These are phyloP conservation scores for Psilocybe azurescens DNA, from an alignment of 768 basidiomycete species.

Conservation along the genomic window DNA sequence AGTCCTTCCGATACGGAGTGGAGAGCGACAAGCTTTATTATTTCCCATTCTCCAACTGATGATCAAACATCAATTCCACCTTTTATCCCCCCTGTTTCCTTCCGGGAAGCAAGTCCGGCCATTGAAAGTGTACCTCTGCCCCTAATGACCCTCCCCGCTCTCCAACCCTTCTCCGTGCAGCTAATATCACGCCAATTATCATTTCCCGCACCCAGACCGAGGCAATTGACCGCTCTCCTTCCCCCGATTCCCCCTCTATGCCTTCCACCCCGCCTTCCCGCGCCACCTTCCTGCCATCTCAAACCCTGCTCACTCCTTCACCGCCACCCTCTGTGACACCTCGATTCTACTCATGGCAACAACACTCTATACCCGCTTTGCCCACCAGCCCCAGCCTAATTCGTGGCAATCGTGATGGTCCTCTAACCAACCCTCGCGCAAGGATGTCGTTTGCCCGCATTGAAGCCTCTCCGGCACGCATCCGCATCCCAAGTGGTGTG, in stretches of 20 bases:
- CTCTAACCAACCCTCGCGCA: slow-evolving; percentile 62
- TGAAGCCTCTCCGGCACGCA: slow-evolving; percentile 43
- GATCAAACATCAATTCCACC: slow-evolving; percentile 18
- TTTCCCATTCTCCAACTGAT: background rate
- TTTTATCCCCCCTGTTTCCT: slow-evolving; percentile 30
- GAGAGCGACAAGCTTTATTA: background rate
- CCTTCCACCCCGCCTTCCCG: slow-evolving; percentile 33
- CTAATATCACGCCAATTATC: slow-evolving; percentile 42
- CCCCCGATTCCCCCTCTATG: slow-evolving; percentile 32
- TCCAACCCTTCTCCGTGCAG: slow-evolving; percentile 32
- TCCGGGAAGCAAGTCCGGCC: slow-evolving; percentile 22
- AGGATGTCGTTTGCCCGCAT: slow-evolving; percentile 66
- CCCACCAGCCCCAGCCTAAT: slow-evolving; percentile 39
- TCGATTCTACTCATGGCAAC: slow-evolving; percentile 60
- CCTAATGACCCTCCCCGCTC: slow-evolving; percentile 22
- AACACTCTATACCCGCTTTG: slow-evolving; percentile 31
- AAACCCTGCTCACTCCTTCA: slow-evolving; percentile 47
- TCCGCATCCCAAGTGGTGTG: slow-evolving; percentile 50
- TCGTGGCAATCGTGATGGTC: slow-evolving; percentile 40
- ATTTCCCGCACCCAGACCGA: slow-evolving; percentile 31
- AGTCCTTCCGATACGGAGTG: slow-evolving; percentile 14
- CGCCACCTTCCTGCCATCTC: slow-evolving; percentile 24
- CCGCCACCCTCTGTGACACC: slow-evolving; percentile 62
- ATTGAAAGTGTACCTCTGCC: slow-evolving; percentile 12
- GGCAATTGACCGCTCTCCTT: slow-evolving; percentile 34